phyloP scores from a whole-genome alignment of 1,139 yeast species.

The Pichia sp. region DNA sequence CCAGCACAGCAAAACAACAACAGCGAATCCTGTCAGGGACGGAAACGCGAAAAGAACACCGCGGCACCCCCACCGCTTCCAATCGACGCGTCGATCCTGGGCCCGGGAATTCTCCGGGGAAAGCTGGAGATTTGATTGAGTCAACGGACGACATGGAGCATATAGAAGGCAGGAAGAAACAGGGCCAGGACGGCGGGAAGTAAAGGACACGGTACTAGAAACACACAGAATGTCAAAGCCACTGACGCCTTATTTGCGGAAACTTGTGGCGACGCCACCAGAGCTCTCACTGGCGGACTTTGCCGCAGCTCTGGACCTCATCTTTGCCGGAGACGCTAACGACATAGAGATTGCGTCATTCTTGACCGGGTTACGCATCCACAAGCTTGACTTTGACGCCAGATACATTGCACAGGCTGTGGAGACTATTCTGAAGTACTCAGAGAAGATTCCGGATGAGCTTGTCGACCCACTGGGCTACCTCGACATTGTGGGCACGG shows the following conservation, averaged over 20 bases:
- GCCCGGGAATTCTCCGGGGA: background rate
- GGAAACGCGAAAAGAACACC: background rate
- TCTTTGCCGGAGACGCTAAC: slow-evolving; percentile 55
- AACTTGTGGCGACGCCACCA: slow-evolving; percentile 55
- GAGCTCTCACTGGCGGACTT: slow-evolving; percentile 59
- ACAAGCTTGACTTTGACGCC: slow-evolving; percentile 78
- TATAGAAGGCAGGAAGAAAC: background rate
- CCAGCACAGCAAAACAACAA: background rate
- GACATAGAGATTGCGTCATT: slow-evolving; percentile 78
- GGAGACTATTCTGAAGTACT: slow-evolving; percentile 57
- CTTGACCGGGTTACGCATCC: slow-evolving; percentile 66
- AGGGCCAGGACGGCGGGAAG: background rate
- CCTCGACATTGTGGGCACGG: slow-evolving; percentile 94
- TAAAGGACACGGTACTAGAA: background rate
- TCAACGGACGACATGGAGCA: background rate
- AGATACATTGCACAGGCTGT: slow-evolving; percentile 86
- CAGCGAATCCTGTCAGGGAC: slow-evolving; percentile 1
- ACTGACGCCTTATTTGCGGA: slow-evolving; percentile 53
- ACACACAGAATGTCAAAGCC: slow-evolving; percentile 19
- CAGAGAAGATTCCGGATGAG: slow-evolving; percentile 43
- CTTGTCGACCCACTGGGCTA: slow-evolving; percentile 50
- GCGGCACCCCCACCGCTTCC: background rate
- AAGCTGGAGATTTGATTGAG: background rate
- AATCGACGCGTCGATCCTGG: slow-evolving; percentile 7
- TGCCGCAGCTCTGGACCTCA: slow-evolving; percentile 52